These are phyloP conservation scores for Trichophaea hybrida DNA, from an alignment of 2,329 filamentous ascomycete genomes.

Conservation along the genomic window DNA sequence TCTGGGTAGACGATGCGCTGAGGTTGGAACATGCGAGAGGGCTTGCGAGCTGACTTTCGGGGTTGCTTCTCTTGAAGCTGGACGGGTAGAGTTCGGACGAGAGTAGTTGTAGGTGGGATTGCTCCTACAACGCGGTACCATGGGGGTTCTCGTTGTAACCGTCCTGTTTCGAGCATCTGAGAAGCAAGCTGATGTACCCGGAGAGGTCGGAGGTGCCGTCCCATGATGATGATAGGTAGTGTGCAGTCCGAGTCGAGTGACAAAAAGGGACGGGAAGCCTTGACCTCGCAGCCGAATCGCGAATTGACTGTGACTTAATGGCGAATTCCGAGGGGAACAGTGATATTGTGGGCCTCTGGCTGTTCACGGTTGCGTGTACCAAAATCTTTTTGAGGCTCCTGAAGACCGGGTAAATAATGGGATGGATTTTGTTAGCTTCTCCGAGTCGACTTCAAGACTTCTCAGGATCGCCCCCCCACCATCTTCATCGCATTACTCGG, in stretches of 20 bases:
- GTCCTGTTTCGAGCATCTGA: conserved; percentile 36
- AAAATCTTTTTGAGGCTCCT: neutral
- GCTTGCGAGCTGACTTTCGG: conserved; percentile 36
- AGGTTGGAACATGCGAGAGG: conserved; percentile 67
- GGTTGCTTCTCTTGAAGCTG: conserved; percentile 33
- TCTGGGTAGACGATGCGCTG: conserved; percentile 66
- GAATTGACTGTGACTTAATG: neutral
- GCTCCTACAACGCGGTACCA: conserved; percentile 45
- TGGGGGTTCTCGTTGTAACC: conserved; percentile 34
- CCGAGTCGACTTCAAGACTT: too few species aligned
- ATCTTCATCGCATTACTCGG: too few species aligned
- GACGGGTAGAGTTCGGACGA: conserved; percentile 43
- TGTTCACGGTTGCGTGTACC: neutral
- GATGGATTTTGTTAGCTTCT: neutral
- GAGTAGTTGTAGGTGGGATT: conserved; percentile 45
- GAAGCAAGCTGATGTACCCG: conserved; percentile 41
- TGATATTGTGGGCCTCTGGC: neutral
- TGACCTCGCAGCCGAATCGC: neutral
- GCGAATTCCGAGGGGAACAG: neutral
- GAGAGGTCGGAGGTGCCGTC: conserved; percentile 30
- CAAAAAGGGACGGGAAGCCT: neutral
- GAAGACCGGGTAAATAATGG: neutral
- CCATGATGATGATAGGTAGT: neutral
- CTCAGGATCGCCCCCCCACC: too few species aligned
- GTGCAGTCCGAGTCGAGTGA: neutral